Evolutionary conservation across 2,329 filamentous ascomycete genomes (phyloP), one percentile per base, ranked within the genome.

Genomic region (Epichloe brachyelytri): DNA sequence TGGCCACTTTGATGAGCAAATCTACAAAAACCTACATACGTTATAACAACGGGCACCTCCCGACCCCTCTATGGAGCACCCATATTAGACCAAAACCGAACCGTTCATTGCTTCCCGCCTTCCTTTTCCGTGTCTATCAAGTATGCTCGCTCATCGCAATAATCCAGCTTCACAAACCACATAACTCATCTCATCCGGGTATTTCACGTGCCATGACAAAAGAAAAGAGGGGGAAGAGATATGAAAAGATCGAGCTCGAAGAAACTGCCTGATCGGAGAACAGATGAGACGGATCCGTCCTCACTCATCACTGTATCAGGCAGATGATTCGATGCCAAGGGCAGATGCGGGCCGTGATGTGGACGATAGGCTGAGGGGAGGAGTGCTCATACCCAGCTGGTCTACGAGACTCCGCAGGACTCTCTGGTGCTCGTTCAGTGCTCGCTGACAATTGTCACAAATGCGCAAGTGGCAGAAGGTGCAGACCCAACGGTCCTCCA

Each of bases 381-480:
- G 56, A 19, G 51, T 58, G 46, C 44, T 49, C 11, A 36, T 48
- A 36, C 50, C 47, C 40, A 60, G 41, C 8, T 65, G 59, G n/a
- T 64, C 61, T 52, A 77, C 56, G 8, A 77, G 60, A 38, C 57
- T 60, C n/a, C 57, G 55, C 33, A 80, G 62, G 53, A 78, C 69
- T 22, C 70, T 66, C 39, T 67, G 64, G 45, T 70, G 65, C 22
- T 59, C 59, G 26, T 68, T 64, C 50, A 80, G 60, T 20, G 65
- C 59, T 12, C 65, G 69, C 39, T 67, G 60, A 56, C 78, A 81
- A 2, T 63, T 55, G 34, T 68, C 66, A 61, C 78, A 81, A 52
- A 80, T 69, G 48, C 76, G 71, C 46, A 79, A 57, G 53, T 70
- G 67, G 62, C 76, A 79, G 61, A 72, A 76, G 14, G 63, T 63